Evolutionary conservation across 1,284 basidiomycete genomes (phyloP).

Genomic region (Somion occarium): DNA sequence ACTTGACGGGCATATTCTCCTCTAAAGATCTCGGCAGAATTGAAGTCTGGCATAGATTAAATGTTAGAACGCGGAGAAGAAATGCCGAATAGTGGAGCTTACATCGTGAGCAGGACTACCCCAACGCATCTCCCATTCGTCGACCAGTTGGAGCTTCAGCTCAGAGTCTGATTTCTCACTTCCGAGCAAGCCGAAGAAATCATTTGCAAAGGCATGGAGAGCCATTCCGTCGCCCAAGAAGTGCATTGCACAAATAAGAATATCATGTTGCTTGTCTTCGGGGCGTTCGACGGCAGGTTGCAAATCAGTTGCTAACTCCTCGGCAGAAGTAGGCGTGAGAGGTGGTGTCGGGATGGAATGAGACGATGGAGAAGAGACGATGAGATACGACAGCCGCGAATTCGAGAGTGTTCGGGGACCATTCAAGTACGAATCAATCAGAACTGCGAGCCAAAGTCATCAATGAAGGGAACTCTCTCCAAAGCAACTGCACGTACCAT

Average conservation of each 20-base stretch:
- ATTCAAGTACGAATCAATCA: conserved; percentile 68
- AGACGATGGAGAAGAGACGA: conserved; percentile 41
- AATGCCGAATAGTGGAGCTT: conserved; percentile 9
- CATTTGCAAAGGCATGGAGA: conserved; percentile 68
- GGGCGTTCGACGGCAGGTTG: conserved; percentile 4
- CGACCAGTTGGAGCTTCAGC: conserved; percentile 37
- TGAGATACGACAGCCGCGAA: conserved; percentile 63
- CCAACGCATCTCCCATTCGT: conserved; percentile 45
- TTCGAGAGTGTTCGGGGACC: conserved; percentile 70
- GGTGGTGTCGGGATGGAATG: conserved; percentile 31
- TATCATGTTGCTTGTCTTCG: conserved; percentile 36
- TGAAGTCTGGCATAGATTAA: conserved; percentile 18
- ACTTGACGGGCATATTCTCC: conserved; percentile 40
- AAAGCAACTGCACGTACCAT: conserved; percentile 34
- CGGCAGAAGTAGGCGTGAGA: conserved; percentile 26
- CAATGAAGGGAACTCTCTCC: conserved; percentile 7
- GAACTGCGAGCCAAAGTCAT: conserved; percentile 32
- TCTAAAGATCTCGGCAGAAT: conserved; percentile 51
- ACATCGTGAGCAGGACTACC: conserved; percentile 22
- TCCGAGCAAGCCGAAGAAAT: conserved; percentile 62
- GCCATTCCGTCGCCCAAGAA: conserved; percentile 80
- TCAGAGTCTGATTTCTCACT: conserved; percentile 34
- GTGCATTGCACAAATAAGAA: conserved; percentile 66
- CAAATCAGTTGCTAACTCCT: not conserved
- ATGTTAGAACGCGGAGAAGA: conserved; percentile 8